Percentiles rank a stretch among this genome's conserved stretches.
Conservation (phyloP, 2,329 filamentous ascomycete genomes). For the Fusarium brachygibbosum region DNA sequence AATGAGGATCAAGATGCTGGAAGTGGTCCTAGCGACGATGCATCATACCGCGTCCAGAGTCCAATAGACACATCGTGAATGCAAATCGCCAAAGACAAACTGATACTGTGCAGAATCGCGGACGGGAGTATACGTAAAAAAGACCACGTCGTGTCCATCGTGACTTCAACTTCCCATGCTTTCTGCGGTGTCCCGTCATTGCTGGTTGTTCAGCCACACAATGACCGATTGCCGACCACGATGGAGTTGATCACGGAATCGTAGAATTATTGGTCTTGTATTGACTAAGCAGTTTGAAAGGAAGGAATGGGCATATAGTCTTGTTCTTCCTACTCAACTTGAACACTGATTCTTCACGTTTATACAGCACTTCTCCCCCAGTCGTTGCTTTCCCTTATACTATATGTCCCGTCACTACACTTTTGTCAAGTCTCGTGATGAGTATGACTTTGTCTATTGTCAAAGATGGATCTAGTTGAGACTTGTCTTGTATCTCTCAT, state of each 20-base stretch:
- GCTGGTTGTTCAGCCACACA: background rate
- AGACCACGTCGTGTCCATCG: background rate
- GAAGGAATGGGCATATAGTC: background rate
- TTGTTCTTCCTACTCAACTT: background rate
- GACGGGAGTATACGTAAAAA: background rate
- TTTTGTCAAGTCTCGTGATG: background rate
- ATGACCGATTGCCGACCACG: background rate
- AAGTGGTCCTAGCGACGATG: background rate
- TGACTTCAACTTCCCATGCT: background rate
- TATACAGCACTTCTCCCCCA: background rate
- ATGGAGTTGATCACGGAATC: background rate
- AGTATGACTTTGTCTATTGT: too few relatives aligned
- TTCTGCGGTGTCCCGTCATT: background rate
- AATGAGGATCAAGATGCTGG: background rate
- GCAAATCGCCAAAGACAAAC: background rate
- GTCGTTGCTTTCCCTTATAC: background rate
- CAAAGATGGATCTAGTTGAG: background rate
- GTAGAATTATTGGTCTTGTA: background rate
- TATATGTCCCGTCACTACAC: background rate
- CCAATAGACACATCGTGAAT: background rate
- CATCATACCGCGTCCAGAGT: background rate
- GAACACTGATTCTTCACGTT: background rate
- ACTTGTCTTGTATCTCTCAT: too few relatives aligned
- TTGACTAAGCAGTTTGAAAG: background rate
- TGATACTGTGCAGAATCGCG: background rate